Evolutionary conservation across 805 yeast genomes (phyloP).

Genomic region (Kluyveromyces siamensis): DNA sequence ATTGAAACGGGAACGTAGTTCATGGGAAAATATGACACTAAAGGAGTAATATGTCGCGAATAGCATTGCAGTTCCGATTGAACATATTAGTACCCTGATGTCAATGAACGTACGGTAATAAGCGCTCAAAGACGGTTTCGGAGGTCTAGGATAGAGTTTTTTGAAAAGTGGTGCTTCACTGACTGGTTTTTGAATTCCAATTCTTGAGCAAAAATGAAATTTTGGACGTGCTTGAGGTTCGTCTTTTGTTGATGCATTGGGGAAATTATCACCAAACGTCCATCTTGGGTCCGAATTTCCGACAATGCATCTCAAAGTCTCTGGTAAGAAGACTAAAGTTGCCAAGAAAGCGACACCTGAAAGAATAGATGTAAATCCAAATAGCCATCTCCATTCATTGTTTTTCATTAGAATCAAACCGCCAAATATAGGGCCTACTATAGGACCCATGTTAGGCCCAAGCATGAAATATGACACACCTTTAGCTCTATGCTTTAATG

Average conservation of each 20-base stretch:
- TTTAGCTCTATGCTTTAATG: conserved; percentile 59
- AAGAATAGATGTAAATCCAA: conserved; percentile 65
- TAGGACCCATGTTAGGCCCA: conserved; percentile 84
- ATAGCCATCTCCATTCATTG: conserved; percentile 77
- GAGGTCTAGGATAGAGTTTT: conserved; percentile 35
- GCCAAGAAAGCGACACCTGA: conserved; percentile 45
- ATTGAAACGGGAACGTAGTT: conserved; percentile 31
- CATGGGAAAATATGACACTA: conserved; percentile 39
- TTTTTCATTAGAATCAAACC: conserved; percentile 65
- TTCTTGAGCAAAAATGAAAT: conserved; percentile 7
- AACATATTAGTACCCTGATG: conserved; percentile 38
- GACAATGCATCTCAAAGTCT: conserved; percentile 61
- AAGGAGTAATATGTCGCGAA: conserved; percentile 48
- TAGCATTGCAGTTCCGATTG: conserved; percentile 40
- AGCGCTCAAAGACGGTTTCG: conserved; percentile 33
- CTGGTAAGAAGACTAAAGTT: conserved; percentile 60
- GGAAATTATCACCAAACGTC: conserved; percentile 7
- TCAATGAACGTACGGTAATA: conserved; percentile 32
- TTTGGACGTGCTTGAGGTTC: background rate
- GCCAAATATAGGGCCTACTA: conserved; percentile 75
- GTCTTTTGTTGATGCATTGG: background rate
- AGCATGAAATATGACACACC: conserved; percentile 80
- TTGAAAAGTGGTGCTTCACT: conserved; percentile 12
- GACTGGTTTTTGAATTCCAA: conserved; percentile 25
- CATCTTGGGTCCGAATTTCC: conserved; percentile 38